Conservation (phyloP, 106 monocot species). For the Platanthera zijinensis region DNA sequence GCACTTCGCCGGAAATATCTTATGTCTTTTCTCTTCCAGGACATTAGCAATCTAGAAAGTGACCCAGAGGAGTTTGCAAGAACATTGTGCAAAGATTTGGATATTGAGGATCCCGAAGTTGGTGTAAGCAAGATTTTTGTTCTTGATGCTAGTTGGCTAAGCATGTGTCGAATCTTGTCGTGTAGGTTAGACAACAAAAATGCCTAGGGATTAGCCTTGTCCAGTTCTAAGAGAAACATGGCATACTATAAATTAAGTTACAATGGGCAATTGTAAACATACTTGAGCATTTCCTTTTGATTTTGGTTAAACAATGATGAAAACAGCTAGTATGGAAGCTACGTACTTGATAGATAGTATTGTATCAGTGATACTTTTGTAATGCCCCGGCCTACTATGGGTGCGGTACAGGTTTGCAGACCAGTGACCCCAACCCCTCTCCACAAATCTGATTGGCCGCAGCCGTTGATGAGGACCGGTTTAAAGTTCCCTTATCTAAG, state of each 20-base stretch:
- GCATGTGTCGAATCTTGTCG: background rate
- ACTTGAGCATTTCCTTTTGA: background rate
- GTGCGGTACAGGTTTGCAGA: too few relatives aligned
- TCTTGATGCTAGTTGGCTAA: background rate
- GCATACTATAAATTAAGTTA: background rate
- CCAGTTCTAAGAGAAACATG: background rate
- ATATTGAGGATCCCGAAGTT: slow-evolving; percentile 88
- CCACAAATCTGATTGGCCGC: too few relatives aligned
- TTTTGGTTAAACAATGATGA: background rate
- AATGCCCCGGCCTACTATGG: background rate
- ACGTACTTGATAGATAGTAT: background rate
- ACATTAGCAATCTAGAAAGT: slow-evolving; percentile 87
- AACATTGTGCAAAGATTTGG: slow-evolving; percentile 69
- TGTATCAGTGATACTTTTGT: background rate
- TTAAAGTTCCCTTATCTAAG: too few relatives aligned
- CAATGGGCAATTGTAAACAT: background rate
- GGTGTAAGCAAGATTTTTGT: slow-evolving; percentile 48
- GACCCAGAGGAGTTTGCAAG: slow-evolving; percentile 95
- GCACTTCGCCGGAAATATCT: background rate
- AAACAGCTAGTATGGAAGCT: background rate
- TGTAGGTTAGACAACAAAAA: too few relatives aligned
- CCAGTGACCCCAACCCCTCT: too few relatives aligned
- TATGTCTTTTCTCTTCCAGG: slow-evolving; percentile 27
- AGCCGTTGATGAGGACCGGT: too few relatives aligned
- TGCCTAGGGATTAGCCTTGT: background rate